Evolutionary conservation across 108 stramenopile genomes (phyloP), one percentile per base, ranked within the genome.

Genomic region (Fistulifera pelliculosa): DNA sequence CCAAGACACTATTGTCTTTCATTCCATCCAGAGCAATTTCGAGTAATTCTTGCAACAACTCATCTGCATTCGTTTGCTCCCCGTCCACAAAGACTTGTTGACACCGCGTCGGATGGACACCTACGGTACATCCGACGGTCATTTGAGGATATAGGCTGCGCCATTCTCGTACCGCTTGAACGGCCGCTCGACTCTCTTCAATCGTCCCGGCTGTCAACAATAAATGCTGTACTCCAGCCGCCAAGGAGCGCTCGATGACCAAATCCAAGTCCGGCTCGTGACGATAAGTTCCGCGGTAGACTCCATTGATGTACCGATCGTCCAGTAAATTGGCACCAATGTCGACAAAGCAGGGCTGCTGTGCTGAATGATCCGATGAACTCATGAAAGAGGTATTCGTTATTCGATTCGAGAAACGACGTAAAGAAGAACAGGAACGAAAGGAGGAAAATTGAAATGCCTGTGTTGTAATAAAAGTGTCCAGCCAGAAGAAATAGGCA

Each of bases 291-390:
- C 83, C 90, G 51, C 74, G 64, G 56, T 96, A 98, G 2, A 52
- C 57, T 0, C 98, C 98, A 28, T 74, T 58, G 26, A 61, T 67
- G 56, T 78, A 98, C 59, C 82, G 74, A 13, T 79, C 65, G 54
- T 98, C 96, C 38, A 87, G 50, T 6, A 96, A 61, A 62, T 98
- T 98, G 60, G 92, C 88, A 44, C 98, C 98, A 65, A 96, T 94
- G 61, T 98, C 97, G 21, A 45, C 31, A 35, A 35, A 35, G 31
- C 31, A 8, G 6, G 31, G 31, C 8, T 3, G 31, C 31, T 35
- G 31, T 35, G 31, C 3, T 3, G 31, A 35, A 35, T 3, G 3
- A 8, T 35, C 31, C 6, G 31, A 35, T 3, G 31, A 3, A 8
- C 31, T 35, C 31, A 35, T 35, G 31, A 35, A 35, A 8, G 6